Evolutionary conservation across 805 yeast species (phyloP).

Genomic region (Spathaspora hagerdaliae): DNA sequence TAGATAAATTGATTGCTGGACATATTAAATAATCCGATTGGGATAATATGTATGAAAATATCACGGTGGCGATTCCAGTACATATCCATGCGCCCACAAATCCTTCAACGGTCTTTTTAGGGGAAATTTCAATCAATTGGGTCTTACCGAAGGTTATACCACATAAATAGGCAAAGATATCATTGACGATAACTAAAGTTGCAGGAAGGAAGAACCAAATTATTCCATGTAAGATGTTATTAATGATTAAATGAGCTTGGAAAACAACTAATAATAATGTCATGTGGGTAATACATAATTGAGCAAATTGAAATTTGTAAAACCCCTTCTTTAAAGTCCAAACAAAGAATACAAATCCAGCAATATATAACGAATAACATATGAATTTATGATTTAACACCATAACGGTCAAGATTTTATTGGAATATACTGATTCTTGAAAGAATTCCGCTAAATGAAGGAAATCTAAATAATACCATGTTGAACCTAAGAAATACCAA

Average conservation of each 20-base stretch:
- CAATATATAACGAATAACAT: slow-evolving; percentile 76
- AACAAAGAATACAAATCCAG: slow-evolving; percentile 89
- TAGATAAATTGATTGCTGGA: slow-evolving; percentile 69
- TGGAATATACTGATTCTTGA: slow-evolving; percentile 47
- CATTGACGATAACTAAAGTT: slow-evolving; percentile 87
- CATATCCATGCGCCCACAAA: slow-evolving; percentile 97
- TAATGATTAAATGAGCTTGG: slow-evolving; percentile 91
- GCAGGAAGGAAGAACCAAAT: slow-evolving; percentile 95
- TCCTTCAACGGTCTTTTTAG: slow-evolving; percentile 97
- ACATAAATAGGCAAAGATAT: slow-evolving; percentile 93
- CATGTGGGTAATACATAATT: slow-evolving; percentile 92
- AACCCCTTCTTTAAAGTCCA: slow-evolving; percentile 84
- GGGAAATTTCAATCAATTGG: slow-evolving; percentile 88
- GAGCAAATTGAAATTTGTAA: slow-evolving; percentile 89
- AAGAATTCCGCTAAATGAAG: slow-evolving; percentile 72
- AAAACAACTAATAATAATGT: slow-evolving; percentile 82
- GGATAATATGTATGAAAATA: slow-evolving; percentile 61
- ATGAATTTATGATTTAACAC: slow-evolving; percentile 80
- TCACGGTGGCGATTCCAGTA: slow-evolving; percentile 70
- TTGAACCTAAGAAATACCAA: slow-evolving; percentile 89
- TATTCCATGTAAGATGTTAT: slow-evolving; percentile 83
- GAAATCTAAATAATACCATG: slow-evolving; percentile 87
- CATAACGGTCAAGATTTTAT: slow-evolving; percentile 51
- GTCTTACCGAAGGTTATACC: slow-evolving; percentile 96
- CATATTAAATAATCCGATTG: slow-evolving; percentile 77